Evolutionary conservation across 163 green algal species (phyloP).

Genomic region (Chlorella variabilis): DNA sequence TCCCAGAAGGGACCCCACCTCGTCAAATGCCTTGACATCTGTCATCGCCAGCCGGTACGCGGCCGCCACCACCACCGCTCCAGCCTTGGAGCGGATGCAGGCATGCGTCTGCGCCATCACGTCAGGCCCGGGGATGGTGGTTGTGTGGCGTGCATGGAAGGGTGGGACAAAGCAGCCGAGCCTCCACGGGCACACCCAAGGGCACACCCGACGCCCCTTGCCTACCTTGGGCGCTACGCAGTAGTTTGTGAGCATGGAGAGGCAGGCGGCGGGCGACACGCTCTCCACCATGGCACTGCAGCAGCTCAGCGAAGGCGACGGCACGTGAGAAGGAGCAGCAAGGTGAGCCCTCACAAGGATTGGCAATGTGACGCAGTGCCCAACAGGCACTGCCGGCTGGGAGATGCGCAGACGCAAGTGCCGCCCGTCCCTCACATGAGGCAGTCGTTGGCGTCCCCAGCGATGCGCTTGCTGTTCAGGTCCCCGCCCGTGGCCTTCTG

Average conservation of each 20-base stretch:
- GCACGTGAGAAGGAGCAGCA: too few relatives aligned
- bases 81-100: slow-evolving; percentile 8
- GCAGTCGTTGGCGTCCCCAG: slow-evolving; percentile 16
- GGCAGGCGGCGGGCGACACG: neutral
- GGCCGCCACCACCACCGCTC: neutral
- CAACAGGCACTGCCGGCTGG: too few relatives aligned
- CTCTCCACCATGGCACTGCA: slow-evolving; percentile 21
- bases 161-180: too few relatives aligned
- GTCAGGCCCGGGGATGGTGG: too few relatives aligned
- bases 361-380: too few relatives aligned
- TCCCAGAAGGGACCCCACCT: too few relatives aligned
- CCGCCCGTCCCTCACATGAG: slow-evolving; percentile 13
- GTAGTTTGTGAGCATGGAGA: slow-evolving; percentile 4
- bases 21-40: neutral
- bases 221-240: neutral
- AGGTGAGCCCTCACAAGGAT: too few relatives aligned
- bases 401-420: too few relatives aligned
- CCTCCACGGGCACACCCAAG: neutral
- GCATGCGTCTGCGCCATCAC: neutral
- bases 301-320: too few relatives aligned
- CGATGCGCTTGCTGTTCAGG: slow-evolving; percentile 16
- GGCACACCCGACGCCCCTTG: neutral
- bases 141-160: too few relatives aligned
- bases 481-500: slow-evolving; percentile 19
- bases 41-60: neutral